Evolutionary conservation across 2,329 filamentous ascomycete genomes (phyloP), one percentile per base, ranked within the genome.

Genomic region (Cyphellophora attinorum): DNA sequence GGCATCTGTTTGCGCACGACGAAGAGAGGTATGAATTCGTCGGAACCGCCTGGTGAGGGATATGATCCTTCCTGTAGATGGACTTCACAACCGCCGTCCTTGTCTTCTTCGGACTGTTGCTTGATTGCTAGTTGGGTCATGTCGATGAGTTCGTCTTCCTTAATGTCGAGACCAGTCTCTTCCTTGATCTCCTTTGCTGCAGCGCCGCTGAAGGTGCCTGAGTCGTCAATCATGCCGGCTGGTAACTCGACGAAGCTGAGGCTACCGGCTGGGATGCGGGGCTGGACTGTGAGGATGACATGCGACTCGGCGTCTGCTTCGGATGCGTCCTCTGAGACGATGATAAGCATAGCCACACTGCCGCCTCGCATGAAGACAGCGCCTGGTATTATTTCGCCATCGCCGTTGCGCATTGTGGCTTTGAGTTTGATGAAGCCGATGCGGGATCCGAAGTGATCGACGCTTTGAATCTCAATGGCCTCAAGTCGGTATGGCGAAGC

Each of bases 201-300:
- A 6, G 60, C 65, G 5, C 72, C 71, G 1, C 62, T 57, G 40
- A 76, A 72, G 0, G 63, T 64, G 6, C 67, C 65, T 23, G 55
- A 57, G 40, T 69, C 68, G 43, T 77, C 73, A 2, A 77, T 57
- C 71, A 77, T 76, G 12, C 73, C 73, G 1, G 73, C 73, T 2
- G 73, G 73, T 6, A 77, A 64, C 48, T 76, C 73, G 10, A 61
- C 47, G 38, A 77, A 70, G 1, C 64, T 55, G 3, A 76, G 58
- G 1, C 65, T 70, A 0, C 67, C 70, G 1, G 70, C 68, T 4
- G 73, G 67, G 8, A 74, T 65, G 16, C 73, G 66, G 8, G 72
- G 72, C 42, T 76, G 73, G 3, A 74, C 51, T 1, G 72, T 72
- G 6, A 77, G 45, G 16, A 77, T 59, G 3, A 67, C 68, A 31